Evolutionary conservation across 2,329 filamentous ascomycete genomes (phyloP).

Genomic region (Orbilia javanica): DNA sequence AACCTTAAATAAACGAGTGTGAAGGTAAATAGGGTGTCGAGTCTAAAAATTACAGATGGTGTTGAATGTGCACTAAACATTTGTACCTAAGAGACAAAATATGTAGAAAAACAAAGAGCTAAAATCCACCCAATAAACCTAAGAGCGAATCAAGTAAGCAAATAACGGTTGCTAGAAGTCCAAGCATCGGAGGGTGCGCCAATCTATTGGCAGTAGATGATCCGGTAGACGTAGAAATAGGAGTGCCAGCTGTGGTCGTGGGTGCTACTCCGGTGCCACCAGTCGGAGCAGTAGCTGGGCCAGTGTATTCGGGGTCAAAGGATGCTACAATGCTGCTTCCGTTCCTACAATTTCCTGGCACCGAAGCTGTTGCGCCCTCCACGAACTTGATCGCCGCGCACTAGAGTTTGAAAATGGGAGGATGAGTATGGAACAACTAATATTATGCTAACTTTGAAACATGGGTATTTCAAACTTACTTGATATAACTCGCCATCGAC

Average conservation of each 20-base stretch:
- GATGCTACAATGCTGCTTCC: slow-evolving; percentile 26
- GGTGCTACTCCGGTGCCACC: neutral
- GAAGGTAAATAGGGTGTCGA: no score
- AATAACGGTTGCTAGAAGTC: slow-evolving; percentile 2
- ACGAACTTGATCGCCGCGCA: slow-evolving; percentile 38
- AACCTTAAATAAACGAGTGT: no score
- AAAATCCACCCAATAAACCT: neutral
- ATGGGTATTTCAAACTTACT: neutral
- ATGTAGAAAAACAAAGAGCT: neutral
- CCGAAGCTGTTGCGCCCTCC: slow-evolving; percentile 17
- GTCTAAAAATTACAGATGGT: no score
- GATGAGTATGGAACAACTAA: no score
- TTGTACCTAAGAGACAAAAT: no score
- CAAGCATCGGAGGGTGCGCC: neutral
- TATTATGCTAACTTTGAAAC: no score
- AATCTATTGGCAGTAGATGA: slow-evolving; percentile 5
- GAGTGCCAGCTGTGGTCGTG: neutral
- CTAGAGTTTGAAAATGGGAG: neutral
- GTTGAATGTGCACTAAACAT: no score
- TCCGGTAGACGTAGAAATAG: neutral
- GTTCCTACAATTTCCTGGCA: slow-evolving; percentile 31
- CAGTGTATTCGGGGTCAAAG: slow-evolving; percentile 20
- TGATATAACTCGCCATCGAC: slow-evolving; percentile 34
- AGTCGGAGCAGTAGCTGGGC: neutral
- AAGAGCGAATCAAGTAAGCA: slow-evolving; percentile 5